Percentiles rank a stretch among this genome's conserved stretches.
Evolutionary conservation across 768 basidiomycete species (phyloP).

Genomic region (Macrolepiota albuminosa): DNA sequence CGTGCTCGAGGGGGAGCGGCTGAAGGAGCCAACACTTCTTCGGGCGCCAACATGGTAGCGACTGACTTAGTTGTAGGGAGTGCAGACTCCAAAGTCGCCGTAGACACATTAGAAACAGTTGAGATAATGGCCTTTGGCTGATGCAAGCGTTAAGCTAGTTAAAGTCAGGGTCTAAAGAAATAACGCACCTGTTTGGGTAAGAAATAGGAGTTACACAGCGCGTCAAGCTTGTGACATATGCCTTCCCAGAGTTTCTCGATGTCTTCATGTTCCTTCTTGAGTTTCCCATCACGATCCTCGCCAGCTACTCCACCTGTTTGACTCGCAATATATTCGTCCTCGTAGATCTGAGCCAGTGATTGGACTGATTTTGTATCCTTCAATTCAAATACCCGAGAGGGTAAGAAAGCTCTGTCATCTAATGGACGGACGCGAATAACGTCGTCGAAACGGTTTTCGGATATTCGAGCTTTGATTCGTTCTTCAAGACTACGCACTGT

Average conservation of each 20-base stretch:
- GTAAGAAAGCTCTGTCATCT: constrained; percentile 86
- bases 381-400: constrained; percentile 84
- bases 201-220: constrained; percentile 92
- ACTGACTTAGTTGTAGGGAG: constrained; percentile 77
- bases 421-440: constrained; percentile 77
- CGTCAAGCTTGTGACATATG: constrained; percentile 86
- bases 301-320: constrained; percentile 47
- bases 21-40: constrained; percentile 76
- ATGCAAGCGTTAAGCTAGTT: constrained; percentile 2
- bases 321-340: constrained; percentile 79
- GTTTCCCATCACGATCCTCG: constrained; percentile 85
- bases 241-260: constrained; percentile 80
- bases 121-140: constrained; percentile 89
- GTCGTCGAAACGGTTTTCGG: constrained; percentile 86
- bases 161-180: not conserved
- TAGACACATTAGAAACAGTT: constrained; percentile 76
- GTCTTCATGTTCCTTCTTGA: constrained; percentile 85
- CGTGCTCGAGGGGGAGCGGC: constrained; percentile 53
- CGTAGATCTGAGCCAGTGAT: constrained; percentile 94
- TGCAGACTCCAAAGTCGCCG: constrained; percentile 83
- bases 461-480: constrained; percentile 83
- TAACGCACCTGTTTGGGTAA: constrained; percentile 82
- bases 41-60: constrained; percentile 84
- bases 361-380: constrained; percentile 85
- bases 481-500: constrained; percentile 79